Conservation (phyloP, 2,329 filamentous ascomycete species). For the Colletotrichum sp. region DNA sequence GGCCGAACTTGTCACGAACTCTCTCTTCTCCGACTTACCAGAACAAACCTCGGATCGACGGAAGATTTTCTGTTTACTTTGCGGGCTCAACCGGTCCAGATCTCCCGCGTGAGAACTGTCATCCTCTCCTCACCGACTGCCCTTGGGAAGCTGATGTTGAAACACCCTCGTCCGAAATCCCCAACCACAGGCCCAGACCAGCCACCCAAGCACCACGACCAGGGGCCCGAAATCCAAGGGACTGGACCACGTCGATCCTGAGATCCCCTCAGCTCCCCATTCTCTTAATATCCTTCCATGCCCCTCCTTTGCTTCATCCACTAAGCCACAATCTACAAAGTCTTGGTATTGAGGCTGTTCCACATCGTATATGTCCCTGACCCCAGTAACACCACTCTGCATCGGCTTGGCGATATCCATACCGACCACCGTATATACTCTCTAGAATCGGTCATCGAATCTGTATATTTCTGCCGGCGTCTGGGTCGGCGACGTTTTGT, state of each 20-base stretch:
- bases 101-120: background rate
- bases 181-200: background rate
- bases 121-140: background rate
- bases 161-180: conserved; percentile 11
- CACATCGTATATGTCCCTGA: background rate
- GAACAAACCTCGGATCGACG: background rate
- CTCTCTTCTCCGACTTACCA: background rate
- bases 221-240: background rate
- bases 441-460: background rate
- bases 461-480: background rate
- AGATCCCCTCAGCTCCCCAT: background rate
- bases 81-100: background rate
- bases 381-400: background rate
- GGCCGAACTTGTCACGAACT: background rate
- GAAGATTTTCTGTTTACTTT: background rate
- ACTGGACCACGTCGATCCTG: background rate
- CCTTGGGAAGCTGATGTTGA: conserved; percentile 9
- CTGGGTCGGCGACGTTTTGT: background rate
- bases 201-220: background rate
- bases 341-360: conserved; percentile 6
- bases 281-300: background rate
- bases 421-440: background rate
- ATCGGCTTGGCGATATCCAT: background rate
- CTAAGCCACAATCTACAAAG: background rate
- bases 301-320: background rate